phyloP scores from a whole-genome alignment of 805 yeast species.

The Brettanomyces naardenensis region DNA sequence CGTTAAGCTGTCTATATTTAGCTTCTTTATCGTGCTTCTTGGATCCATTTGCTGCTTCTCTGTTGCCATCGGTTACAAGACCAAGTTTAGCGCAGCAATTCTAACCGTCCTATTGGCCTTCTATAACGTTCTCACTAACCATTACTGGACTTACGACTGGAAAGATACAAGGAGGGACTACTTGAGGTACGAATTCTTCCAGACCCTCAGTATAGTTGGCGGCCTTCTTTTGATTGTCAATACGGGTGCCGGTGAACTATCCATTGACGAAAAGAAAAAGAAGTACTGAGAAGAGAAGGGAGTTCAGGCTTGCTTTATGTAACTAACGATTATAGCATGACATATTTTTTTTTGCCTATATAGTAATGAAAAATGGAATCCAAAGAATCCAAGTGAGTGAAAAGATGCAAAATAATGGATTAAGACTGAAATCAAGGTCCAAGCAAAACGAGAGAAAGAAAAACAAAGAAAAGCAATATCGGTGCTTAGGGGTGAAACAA shows the following conservation, averaged over 20 bases:
- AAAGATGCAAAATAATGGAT: too few species aligned
- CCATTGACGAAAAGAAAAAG: conserved; percentile 93
- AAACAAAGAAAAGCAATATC: too few species aligned
- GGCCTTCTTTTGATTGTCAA: conserved; percentile 85
- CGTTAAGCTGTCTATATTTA: conserved; percentile 61
- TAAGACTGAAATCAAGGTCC: too few species aligned
- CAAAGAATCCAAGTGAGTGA: too few species aligned
- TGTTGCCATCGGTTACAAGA: conserved; percentile 87
- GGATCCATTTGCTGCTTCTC: conserved; percentile 67
- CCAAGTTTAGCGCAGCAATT: conserved; percentile 75
- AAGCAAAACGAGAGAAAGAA: too few species aligned
- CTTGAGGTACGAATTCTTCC: conserved; percentile 88
- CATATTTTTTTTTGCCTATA: too few species aligned
- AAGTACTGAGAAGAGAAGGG: conserved; percentile 5
- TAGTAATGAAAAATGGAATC: too few species aligned
- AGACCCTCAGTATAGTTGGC: conserved; percentile 90
- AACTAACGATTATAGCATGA: too few species aligned
- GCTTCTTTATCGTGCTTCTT: conserved; percentile 55
- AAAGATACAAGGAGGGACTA: conserved; percentile 78
- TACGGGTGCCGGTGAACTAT: conserved; percentile 94
- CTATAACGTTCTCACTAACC: conserved; percentile 74
- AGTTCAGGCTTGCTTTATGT: too few species aligned
- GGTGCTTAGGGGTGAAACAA: too few species aligned
- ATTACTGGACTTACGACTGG: conserved; percentile 75
- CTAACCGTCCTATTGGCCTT: conserved; percentile 62